Evolutionary conservation across 306 rosid genomes (phyloP).

Genomic region (Cyamopsis tetragonoloba): DNA sequence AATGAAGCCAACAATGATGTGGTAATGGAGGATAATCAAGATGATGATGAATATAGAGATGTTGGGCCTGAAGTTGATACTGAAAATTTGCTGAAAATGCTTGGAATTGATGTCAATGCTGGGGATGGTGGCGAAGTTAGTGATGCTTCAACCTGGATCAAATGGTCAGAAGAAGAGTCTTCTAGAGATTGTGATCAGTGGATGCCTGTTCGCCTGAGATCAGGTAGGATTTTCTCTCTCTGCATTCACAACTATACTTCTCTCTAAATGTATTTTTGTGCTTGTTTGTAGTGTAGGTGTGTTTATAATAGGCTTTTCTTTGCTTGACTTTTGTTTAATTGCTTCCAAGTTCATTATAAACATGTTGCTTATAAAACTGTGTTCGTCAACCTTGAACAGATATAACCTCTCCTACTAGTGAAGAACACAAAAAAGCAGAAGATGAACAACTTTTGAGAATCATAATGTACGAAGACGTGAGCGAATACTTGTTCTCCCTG

Average conservation of each 20-base stretch:
- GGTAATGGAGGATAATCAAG: constrained; percentile 47
- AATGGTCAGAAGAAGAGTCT: constrained; percentile 91
- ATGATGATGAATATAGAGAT: constrained; percentile 49
- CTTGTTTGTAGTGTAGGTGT: background rate
- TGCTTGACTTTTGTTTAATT: constrained; percentile 8
- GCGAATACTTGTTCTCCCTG: constrained; percentile 76
- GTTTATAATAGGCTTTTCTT: background rate
- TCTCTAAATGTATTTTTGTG: background rate
- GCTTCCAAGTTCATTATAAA: constrained; percentile 5
- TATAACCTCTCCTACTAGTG: constrained; percentile 30
- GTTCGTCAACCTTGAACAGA: constrained; percentile 45
- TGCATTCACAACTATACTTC: constrained; percentile 10
- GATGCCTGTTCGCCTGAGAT: constrained; percentile 69
- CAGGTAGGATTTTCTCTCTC: constrained; percentile 40
- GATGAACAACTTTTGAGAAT: constrained; percentile 72
- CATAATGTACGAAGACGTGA: constrained; percentile 80
- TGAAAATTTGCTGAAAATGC: constrained; percentile 74
- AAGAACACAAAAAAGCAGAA: constrained; percentile 45
- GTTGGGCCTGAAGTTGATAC: constrained; percentile 63
- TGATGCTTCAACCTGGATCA: constrained; percentile 68
- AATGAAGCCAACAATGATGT: constrained; percentile 33
- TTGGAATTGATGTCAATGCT: constrained; percentile 71
- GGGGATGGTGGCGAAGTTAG: constrained; percentile 62
- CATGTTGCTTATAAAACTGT: background rate
- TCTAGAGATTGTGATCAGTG: constrained; percentile 83